Percentiles rank a stretch among this genome's conserved stretches.
phyloP scores from a whole-genome alignment of 2,329 filamentous ascomycete genomes.

The Fusarium sp. region DNA sequence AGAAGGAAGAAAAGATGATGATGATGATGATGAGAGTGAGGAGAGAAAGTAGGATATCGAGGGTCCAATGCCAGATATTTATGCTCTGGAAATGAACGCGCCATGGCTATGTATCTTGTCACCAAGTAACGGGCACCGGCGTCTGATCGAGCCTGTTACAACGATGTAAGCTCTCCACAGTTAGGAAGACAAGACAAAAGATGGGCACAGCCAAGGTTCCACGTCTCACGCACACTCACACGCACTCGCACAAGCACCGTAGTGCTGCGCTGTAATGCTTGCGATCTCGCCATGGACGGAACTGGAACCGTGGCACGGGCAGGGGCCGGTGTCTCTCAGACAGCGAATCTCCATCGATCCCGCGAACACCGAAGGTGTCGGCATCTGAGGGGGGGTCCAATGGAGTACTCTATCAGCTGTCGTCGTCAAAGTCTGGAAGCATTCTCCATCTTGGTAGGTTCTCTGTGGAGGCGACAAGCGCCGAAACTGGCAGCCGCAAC shows the following conservation, averaged over 20 bases:
- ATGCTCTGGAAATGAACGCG: constrained; percentile 31
- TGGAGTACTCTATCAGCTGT: constrained; percentile 1
- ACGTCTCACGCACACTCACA: constrained; percentile 26
- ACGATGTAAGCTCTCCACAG: constrained; percentile 5
- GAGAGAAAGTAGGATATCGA: constrained; percentile 16
- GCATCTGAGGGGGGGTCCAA: constrained; percentile 26
- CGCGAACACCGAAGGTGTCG: constrained; percentile 40
- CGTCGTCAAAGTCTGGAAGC: constrained; percentile 13
- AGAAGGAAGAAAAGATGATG: constrained; percentile 29
- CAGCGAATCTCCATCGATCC: constrained; percentile 40
- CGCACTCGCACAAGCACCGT: not conserved
- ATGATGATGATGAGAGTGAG: constrained; percentile 33
- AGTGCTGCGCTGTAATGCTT: constrained; percentile 11
- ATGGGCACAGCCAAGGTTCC: constrained; percentile 30
- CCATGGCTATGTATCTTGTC: constrained; percentile 18
- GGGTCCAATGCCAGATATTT: constrained; percentile 38
- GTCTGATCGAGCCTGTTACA: constrained; percentile 23
- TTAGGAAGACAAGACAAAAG: not conserved
- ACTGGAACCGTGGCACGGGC: constrained; percentile 27
- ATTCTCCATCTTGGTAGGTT: constrained; percentile 10
- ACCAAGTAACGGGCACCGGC: constrained; percentile 21
- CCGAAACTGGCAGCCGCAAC: constrained; percentile 1
- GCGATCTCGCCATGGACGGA: constrained; percentile 23
- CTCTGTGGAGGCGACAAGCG: not conserved
- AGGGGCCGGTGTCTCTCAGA: constrained; percentile 14